Conservation (phyloP, 768 basidiomycete genomes). For the Boletellus emodensis region DNA sequence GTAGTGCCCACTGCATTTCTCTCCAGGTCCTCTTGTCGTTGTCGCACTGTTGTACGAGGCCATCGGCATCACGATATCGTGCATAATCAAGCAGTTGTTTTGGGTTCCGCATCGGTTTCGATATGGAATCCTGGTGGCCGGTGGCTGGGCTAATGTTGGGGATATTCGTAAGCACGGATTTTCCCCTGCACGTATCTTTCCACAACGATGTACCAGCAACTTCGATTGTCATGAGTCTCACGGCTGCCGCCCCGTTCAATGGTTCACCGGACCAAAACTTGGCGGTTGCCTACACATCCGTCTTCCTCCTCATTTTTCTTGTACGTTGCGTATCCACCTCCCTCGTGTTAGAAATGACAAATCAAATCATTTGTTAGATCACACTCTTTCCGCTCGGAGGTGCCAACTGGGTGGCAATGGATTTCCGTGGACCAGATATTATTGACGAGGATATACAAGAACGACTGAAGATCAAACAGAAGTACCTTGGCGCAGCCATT, state of each 20-base stretch:
- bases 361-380: constrained; percentile 34
- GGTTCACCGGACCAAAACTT: constrained; percentile 53
- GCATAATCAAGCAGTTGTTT: constrained; percentile 55
- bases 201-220: constrained; percentile 44
- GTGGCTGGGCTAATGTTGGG: constrained; percentile 65
- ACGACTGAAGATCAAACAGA: constrained; percentile 38
- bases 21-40: constrained; percentile 57
- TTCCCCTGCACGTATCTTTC: neutral
- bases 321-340: constrained; percentile 32
- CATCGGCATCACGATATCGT: constrained; percentile 52
- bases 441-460: constrained; percentile 53
- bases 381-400: constrained; percentile 66
- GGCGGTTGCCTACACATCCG: constrained; percentile 63
- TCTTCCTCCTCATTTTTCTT: constrained; percentile 56
- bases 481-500: constrained; percentile 13
- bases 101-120: constrained; percentile 79
- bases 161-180: constrained; percentile 55
- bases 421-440: constrained; percentile 63
- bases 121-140: constrained; percentile 65
- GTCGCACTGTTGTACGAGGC: constrained; percentile 57
- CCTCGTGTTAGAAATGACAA: neutral
- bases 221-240: constrained; percentile 61
- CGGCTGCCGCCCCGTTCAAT: constrained; percentile 59
- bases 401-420: constrained; percentile 50
- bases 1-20: neutral